Conservation (phyloP, 2,329 filamentous ascomycete genomes). For the Aspergillus tanneri region DNA sequence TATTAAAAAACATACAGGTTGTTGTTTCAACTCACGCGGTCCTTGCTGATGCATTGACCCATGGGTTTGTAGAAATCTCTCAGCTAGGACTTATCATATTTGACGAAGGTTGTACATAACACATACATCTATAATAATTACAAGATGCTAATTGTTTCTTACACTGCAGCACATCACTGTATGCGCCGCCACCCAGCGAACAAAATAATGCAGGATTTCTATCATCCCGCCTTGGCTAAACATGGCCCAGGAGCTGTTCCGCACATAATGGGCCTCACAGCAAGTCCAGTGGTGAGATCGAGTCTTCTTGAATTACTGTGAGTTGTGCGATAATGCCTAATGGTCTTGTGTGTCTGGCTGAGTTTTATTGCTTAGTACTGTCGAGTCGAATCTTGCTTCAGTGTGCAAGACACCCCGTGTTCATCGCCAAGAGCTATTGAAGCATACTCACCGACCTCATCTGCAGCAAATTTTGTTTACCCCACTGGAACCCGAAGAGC, state of each 20-base stretch:
- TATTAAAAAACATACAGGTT: slow-evolving; percentile 65
- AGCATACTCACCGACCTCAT: slow-evolving; percentile 65
- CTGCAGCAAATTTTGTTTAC: slow-evolving; percentile 26
- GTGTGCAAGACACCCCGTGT: slow-evolving; percentile 66
- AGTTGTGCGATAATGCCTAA: slow-evolving; percentile 7
- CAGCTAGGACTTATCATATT: slow-evolving; percentile 70
- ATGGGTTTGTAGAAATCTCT: slow-evolving; percentile 69
- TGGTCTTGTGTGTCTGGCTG: not conserved
- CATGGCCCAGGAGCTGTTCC: slow-evolving; percentile 50
- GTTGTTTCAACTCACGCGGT: slow-evolving; percentile 77
- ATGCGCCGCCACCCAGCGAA: slow-evolving; percentile 62
- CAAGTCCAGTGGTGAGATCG: slow-evolving; percentile 69
- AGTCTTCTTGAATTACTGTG: slow-evolving; percentile 56
- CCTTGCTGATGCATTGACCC: slow-evolving; percentile 68
- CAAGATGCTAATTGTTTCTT: not conserved
- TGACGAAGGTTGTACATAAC: slow-evolving; percentile 82
- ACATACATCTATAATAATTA: no score
- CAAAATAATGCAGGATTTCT: slow-evolving; percentile 71
- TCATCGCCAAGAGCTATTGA: slow-evolving; percentile 68
- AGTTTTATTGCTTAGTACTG: slow-evolving; percentile 33
- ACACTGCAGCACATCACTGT: slow-evolving; percentile 68
- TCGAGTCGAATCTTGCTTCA: slow-evolving; percentile 71
- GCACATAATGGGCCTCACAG: slow-evolving; percentile 73
- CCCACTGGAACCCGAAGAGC: slow-evolving; percentile 2
- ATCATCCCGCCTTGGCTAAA: slow-evolving; percentile 50